Evolutionary conservation across 2,329 filamentous ascomycete genomes (phyloP).

Genomic region (Verticillium alfalfae): DNA sequence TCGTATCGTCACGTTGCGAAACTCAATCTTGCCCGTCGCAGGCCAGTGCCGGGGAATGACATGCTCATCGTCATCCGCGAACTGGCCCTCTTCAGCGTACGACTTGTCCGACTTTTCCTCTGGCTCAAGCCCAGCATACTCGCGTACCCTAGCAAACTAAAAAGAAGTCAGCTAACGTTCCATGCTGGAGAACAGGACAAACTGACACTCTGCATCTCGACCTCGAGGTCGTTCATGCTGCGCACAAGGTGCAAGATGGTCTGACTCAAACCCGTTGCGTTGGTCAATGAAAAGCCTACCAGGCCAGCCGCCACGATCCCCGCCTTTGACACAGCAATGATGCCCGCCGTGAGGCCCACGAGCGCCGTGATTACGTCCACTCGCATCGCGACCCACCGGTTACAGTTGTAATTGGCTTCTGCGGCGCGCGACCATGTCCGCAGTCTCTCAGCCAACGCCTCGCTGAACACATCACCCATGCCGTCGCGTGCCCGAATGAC

Average conservation of each 20-base stretch:
- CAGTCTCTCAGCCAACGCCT: conserved; percentile 44
- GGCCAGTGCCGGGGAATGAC: conserved; percentile 39
- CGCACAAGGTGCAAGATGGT: conserved; percentile 47
- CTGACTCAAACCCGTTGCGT: conserved; percentile 47
- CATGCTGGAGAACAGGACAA: neutral
- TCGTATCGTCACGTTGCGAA: conserved; percentile 44
- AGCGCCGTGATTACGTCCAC: conserved; percentile 49
- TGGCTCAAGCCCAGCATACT: conserved; percentile 39
- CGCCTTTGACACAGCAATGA: conserved; percentile 44
- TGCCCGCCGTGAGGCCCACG: conserved; percentile 44
- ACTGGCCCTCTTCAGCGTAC: conserved; percentile 31
- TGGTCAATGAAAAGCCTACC: conserved; percentile 51
- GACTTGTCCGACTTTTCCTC: conserved; percentile 36
- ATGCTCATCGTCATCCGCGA: conserved; percentile 29
- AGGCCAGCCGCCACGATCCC: conserved; percentile 42
- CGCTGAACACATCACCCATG: conserved; percentile 37
- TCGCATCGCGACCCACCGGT: conserved; percentile 52
- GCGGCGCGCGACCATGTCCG: conserved; percentile 38
- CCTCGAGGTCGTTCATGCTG: conserved; percentile 49
- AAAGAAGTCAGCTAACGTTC: neutral
- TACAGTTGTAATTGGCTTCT: conserved; percentile 49
- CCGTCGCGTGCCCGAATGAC: conserved; percentile 40
- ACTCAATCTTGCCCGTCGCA: conserved; percentile 40
- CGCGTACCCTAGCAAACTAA: conserved; percentile 43
- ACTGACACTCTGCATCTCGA: conserved; percentile 50